Evolutionary conservation across 2,329 filamentous ascomycete species (phyloP), one percentile per base, ranked within the genome.

Genomic region (Aspergillus latus): DNA sequence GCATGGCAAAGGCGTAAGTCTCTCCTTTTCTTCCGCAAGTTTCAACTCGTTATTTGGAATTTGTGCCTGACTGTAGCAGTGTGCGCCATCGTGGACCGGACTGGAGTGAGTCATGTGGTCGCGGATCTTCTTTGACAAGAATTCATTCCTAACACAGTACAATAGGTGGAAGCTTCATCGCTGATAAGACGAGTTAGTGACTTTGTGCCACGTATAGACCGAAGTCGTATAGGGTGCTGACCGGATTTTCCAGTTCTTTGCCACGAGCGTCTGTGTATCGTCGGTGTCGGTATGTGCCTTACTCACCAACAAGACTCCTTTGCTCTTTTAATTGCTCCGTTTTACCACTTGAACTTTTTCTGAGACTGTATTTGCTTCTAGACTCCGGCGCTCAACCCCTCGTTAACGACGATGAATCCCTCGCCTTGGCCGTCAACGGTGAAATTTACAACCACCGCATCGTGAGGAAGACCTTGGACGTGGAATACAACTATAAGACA

Each of bases 381-480:
- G 93, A 97, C 75, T 93, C 90, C 69, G 94, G 94, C 73, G 93
- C 94, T 51, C 94, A 99, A 79, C 94, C 94, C 62, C 83, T 99
- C 64, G 88, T 93, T 81, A 97, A 92, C 81, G 86, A 91, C 65
- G 93, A 97, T 74, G 88, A 87, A 64, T 88, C 83, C 68, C 88
- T 99, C 68, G 87, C 93, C 62, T 86, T 99, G 59, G 93, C 94
- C 63, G 94, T 97, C 85, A 99, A 99, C 77, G 94, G 94, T 78
- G 94, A 99, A 76, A 99, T 99, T 74, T 99, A 99, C 84, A 99
- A 99, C 86, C 94, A 99, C 80, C 89, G 93, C 73, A 85, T 96
- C 70, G 83, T 99, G 70, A 88, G 94, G 73, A 97, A 97, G 80
- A 81, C 82, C 67, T 81, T 97, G 68, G 90, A 90, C 78, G 85